A percentile compares a stretch with the other conserved stretches of the same genome.
Conservation (phyloP, 148 eudicot genomes). For the Heliosperma pusillum region DNA sequence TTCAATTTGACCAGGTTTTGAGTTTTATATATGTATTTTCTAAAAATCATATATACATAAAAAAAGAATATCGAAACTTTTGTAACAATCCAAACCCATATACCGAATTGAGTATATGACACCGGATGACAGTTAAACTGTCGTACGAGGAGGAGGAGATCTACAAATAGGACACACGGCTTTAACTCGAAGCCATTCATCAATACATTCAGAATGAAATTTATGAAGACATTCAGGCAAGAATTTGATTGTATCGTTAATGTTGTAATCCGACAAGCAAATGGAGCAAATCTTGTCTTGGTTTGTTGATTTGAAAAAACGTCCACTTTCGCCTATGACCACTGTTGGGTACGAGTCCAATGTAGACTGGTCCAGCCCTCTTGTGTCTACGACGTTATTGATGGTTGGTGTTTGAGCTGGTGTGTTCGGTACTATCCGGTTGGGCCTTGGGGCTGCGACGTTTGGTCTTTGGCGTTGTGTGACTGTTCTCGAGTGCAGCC, state of each 20-base stretch:
- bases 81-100: no score
- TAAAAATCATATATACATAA: no score
- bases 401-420: not conserved
- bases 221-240: constrained; percentile 16
- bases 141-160: not conserved
- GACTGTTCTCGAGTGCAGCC: no score
- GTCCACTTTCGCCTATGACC: constrained; percentile 13
- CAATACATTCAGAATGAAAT: constrained; percentile 17
- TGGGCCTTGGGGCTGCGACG: not conserved
- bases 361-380: constrained; percentile 2
- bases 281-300: constrained; percentile 13
- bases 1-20: no score
- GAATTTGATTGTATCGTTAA: constrained; percentile 10
- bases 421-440: not conserved
- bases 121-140: not conserved
- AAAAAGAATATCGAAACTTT: no score
- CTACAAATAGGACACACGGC: constrained; percentile 18
- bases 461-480: not conserved
- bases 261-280: constrained; percentile 11
- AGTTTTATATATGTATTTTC: no score
- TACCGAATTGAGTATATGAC: no score
- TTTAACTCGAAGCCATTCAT: constrained; percentile 11
- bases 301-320: not conserved
- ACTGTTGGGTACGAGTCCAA: constrained; percentile 13
- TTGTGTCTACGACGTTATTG: not conserved